Base-by-base conservation (phyloP, 768 basidiomycete species). In the Agrocybe pediades region DNA sequence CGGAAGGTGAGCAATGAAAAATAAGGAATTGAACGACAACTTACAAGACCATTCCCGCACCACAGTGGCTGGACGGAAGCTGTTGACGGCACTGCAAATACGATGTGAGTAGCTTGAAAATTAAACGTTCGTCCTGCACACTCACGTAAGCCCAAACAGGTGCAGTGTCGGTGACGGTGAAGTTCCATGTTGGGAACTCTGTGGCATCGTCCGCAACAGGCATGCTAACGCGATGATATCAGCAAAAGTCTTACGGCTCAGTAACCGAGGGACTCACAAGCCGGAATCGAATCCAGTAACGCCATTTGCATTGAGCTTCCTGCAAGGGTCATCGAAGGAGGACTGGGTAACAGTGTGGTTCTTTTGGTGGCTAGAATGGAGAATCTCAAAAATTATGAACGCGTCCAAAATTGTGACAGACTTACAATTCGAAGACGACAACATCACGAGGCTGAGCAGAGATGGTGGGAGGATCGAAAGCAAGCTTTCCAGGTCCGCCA, bases 281-380 rank as follows among this genome's bases (percentile, higher is more conserved):
- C 79, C 78, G 61, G 82, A 80, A 68, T 85, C 77, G 65, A 86
- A 80, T 25, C 78, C 82, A 55, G 69, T 68, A 16, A 62, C 65
- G 40, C 71, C 74, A 54, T 70, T 71, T 25, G 61, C 68, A 51
- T 72, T 72, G 49, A 81, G 63, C 36, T 68, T 73, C 47, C 71
- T 68, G 71, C 85, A 87, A 46, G 86, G 85, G 46, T 79, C 77
- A 41, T 72, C 78, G 66, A 88, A 87, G 3, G 80, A 72, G 9
- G 82, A 81, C 67, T 86, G 83, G 19, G 83, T 84, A 20, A 84
- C 83, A 6, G 81, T 80, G 71, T 87, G 85, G 69, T 87, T 88
- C 78, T 86, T 86, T 64, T 77, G 74, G 50, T 79, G 79, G 79
- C 82, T 83, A 42, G n/a, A n/a, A n/a, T 39, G 40, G 24, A 39